Conservation (phyloP, 1,284 basidiomycete species). For the Ceraceosorus guamensis region DNA sequence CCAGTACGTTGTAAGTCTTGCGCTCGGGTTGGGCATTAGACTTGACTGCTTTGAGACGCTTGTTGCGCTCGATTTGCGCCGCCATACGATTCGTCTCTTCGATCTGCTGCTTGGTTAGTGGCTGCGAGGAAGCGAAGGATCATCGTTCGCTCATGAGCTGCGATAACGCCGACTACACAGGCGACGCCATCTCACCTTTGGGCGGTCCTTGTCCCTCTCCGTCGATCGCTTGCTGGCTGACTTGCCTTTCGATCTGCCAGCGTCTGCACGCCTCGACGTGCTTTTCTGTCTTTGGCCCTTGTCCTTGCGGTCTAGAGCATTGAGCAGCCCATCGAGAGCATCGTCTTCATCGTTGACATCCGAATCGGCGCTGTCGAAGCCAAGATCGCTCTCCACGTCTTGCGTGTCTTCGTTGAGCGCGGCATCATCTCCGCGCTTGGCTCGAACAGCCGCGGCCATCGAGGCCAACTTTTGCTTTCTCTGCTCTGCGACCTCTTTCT, state of each 20-base stretch:
- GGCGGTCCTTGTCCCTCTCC: background rate
- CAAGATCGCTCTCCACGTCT: too few relatives aligned
- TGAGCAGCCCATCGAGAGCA: background rate
- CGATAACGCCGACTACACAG: background rate
- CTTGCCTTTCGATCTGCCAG: background rate
- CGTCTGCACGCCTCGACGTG: background rate
- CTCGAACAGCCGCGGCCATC: too few relatives aligned
- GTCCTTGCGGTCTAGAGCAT: background rate
- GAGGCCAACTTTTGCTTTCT: too few relatives aligned
- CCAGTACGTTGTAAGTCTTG: constrained; percentile 28
- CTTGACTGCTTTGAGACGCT: constrained; percentile 14
- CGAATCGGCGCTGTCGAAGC: background rate
- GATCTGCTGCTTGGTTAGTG: constrained; percentile 33
- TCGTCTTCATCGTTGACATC: background rate
- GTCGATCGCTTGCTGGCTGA: background rate
- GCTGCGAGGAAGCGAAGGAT: constrained; percentile 18
- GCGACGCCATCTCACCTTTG: background rate
- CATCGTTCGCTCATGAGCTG: background rate
- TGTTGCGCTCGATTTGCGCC: constrained; percentile 31
- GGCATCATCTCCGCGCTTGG: too few relatives aligned
- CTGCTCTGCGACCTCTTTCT: too few relatives aligned
- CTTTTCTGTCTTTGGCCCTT: background rate
- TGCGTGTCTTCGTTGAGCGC: too few relatives aligned
- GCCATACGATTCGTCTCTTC: constrained; percentile 37
- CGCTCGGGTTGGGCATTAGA: constrained; percentile 7